Evolutionary conservation across 1,284 basidiomycete genomes (phyloP).

Genomic region (Coniophora puteana): DNA sequence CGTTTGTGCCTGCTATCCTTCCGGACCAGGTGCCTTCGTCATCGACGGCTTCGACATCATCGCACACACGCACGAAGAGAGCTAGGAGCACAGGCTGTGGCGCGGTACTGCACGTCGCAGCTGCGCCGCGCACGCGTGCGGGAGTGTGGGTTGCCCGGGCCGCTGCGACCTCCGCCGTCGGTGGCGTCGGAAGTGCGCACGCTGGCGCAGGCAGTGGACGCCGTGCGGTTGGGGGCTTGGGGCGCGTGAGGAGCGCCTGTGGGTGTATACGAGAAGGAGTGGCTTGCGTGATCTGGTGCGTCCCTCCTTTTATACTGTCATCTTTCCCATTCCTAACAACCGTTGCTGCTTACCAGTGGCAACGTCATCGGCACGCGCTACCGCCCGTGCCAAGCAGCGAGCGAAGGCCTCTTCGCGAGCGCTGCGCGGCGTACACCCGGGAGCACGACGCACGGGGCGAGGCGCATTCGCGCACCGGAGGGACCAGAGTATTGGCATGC

Average conservation of each 20-base stretch:
- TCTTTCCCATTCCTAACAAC: conserved; percentile 7
- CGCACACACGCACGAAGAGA: conserved; percentile 11
- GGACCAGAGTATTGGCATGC: conserved; percentile 43
- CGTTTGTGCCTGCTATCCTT: conserved; percentile 32
- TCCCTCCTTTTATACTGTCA: conserved; percentile 9
- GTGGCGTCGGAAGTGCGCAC: conserved; percentile 44
- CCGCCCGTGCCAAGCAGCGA: conserved; percentile 54
- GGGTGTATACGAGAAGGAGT: conserved; percentile 63
- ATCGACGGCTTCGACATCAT: conserved; percentile 8
- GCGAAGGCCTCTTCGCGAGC: conserved; percentile 45
- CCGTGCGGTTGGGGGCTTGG: conserved; percentile 41
- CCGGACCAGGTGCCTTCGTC: conserved; percentile 34
- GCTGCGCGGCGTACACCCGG: no score
- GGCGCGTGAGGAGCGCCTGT: conserved; percentile 52
- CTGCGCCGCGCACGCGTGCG: conserved; percentile 45
- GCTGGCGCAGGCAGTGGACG: conserved; percentile 56
- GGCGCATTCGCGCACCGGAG: no score
- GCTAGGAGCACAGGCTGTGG: conserved; percentile 47
- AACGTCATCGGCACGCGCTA: conserved; percentile 61
- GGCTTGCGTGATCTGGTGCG: conserved; percentile 60
- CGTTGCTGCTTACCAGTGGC: conserved; percentile 41
- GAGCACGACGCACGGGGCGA: no score
- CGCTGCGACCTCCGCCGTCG: conserved; percentile 45
- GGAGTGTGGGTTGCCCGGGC: conserved; percentile 55
- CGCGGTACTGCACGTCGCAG: conserved; percentile 49